Conservation (phyloP, 805 yeast species). For the Metschnikowia picachoensis region DNA sequence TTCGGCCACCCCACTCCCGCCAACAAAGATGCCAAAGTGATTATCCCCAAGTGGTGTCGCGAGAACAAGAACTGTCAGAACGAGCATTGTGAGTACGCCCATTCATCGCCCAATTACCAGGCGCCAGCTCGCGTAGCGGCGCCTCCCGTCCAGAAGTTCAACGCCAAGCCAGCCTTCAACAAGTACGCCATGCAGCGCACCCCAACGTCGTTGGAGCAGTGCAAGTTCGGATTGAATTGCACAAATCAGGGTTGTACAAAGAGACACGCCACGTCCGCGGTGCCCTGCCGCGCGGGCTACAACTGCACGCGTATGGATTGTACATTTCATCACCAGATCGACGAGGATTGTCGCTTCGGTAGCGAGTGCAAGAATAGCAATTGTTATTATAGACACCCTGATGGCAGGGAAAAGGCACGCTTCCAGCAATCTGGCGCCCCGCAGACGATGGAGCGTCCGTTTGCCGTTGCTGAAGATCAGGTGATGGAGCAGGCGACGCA, state of each 20-base stretch:
- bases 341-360: conserved; percentile 78
- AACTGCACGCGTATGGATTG: conserved; percentile 79
- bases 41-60: conserved; percentile 71
- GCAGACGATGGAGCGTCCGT: conserved; percentile 55
- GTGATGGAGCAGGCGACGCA: conserved; percentile 66
- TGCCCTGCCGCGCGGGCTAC: conserved; percentile 79
- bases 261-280: conserved; percentile 75
- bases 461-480: conserved; percentile 74
- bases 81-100: conserved; percentile 65
- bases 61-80: conserved; percentile 63
- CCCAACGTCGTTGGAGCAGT: conserved; percentile 68
- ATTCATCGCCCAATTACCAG: conserved; percentile 65
- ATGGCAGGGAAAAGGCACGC: conserved; percentile 48
- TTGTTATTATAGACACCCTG: conserved; percentile 79
- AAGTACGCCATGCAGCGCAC: conserved; percentile 2
- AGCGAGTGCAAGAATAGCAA: conserved; percentile 64
- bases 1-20: conserved; percentile 93
- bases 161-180: conserved; percentile 2
- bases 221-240: conserved; percentile 75
- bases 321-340: conserved; percentile 75
- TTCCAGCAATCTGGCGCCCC: conserved; percentile 16
- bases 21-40: conserved; percentile 67
- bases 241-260: conserved; percentile 74
- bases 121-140: conserved; percentile 23
- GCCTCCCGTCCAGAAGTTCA: conserved; percentile 9